Base-by-base conservation (phyloP, 2,329 filamentous ascomycete genomes). In the Dothideomycetidae sp. region DNA sequence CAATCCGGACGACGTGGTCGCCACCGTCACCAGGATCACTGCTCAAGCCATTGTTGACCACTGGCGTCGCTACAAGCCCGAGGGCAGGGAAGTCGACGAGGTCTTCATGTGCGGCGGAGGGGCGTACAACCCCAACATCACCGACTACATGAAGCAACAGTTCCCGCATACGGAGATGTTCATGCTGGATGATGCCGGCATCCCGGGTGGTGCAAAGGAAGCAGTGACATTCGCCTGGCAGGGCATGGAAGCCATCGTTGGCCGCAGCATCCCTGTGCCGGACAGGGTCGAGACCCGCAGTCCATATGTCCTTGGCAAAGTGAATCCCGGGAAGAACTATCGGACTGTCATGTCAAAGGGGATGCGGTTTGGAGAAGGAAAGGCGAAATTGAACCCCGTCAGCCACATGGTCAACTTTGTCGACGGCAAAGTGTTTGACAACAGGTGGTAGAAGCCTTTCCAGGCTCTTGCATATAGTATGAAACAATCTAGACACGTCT, bases 51-150 rank as follows among this genome's bases (percentile, higher is more conserved):
- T 75, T 19, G 64, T 74, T 11, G 53, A 58, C n/a, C 59, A 64
- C 33, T 66, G 64, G 44, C 52, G 53, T 5, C 62, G 66, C 19
- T 71, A 71, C 41, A 62, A 64, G 32, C 63, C 66, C 4, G 53
- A 53, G 18, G 21, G 21, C 7, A 57, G 57, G 45, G 50, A 62
- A 10, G 60, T 73, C 37, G 62, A 58, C 3, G 71, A 76, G 53
- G 14, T 76, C 26, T 75, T 70, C 57, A 69, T 76, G 63, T 74
- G 70, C 49, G 71, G 72, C 9, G 69, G 68, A 4, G 70, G 70
- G 12, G 70, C 70, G 0, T 61, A 64, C 42, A 74, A 75, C 46
- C 65, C 67, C 1, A 74, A 73, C 44, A 75, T 75, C 45, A 59
- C 60, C 3, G 49, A 61, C 5, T 70, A 64, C 48, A 64, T 76